Base-by-base conservation (phyloP, 2,329 filamentous ascomycete genomes). In the Didymella segeticola region DNA sequence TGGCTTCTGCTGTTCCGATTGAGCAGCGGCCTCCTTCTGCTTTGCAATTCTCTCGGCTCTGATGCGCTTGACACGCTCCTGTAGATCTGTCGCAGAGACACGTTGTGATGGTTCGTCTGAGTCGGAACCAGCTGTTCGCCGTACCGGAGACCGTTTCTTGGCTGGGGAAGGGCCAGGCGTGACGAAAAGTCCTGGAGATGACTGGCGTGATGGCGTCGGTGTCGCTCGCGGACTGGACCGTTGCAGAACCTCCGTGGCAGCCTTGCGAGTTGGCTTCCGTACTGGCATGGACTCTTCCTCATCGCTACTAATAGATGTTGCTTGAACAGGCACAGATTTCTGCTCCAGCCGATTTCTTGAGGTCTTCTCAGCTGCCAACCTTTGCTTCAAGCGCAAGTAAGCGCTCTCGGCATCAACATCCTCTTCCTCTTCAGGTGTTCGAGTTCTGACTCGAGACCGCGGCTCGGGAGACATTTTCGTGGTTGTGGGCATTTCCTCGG, bases 61-160 rank as follows among this genome's bases (percentile, higher is more conserved):
- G 68, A 93, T 95, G 64, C 86, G 84, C 38, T 86, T 86, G 10
- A 95, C 83, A 0, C 96, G 83, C 7, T 88, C 89, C 56, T 86
- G 80, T 66, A 96, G 87, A 5, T 88, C 85, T 33, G 83, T 79
- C 42, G 66, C 85, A 83, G 56, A 82, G 77, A 47, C 74, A 58
- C 10, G 72, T 43, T 56, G 75, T 12, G 75, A 57, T 5, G 83
- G 79, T 1, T 84, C 53, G 25, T 71, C 68, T 2, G 69, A 71
- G 19, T 84, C 82, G 2, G 77, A 75, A 38, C 75, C 78, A 7
- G n/a, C 20, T 23, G 50, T 33, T n/a, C 22, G 17, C 23, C 26
- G 20, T 5, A n/a, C 12, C 27, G 47, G 59, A 1, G 55, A 42
- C 2, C 72, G 71, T 33, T 75, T 78, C 30, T 74, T 68, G n/a